Evolutionary conservation across 257 asterid species (phyloP).

Genomic region (Osmanthus fragrans): DNA sequence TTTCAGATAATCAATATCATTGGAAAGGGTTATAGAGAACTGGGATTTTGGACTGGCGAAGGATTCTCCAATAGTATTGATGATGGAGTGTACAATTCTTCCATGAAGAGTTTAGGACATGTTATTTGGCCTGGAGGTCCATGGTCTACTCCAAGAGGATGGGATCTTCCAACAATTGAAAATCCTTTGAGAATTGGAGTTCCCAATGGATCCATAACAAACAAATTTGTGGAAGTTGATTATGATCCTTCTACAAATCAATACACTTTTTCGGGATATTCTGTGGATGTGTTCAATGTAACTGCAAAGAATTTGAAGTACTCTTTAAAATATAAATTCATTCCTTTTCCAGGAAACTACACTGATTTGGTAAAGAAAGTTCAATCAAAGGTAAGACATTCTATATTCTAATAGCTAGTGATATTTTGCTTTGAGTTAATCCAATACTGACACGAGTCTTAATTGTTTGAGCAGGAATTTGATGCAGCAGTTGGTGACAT

Average conservation of each 20-base stretch:
- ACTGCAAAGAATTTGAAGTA: slow-evolving; percentile 19
- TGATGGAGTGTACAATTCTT: not conserved
- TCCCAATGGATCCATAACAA: slow-evolving; percentile 23
- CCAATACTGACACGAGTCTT: too few relatives aligned
- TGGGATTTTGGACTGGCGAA: slow-evolving; percentile 35
- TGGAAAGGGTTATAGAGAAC: slow-evolving; percentile 33
- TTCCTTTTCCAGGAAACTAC: slow-evolving; percentile 25
- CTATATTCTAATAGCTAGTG: too few relatives aligned
- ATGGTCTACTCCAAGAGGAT: slow-evolving; percentile 32
- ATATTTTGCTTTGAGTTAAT: too few relatives aligned
- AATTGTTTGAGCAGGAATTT: slow-evolving; percentile 24
- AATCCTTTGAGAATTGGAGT: slow-evolving; percentile 39
- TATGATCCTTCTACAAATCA: slow-evolving; percentile 8
- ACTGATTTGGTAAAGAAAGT: slow-evolving; percentile 35
- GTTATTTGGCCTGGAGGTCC: slow-evolving; percentile 44
- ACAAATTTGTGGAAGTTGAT: slow-evolving; percentile 34
- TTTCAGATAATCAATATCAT: slow-evolving; percentile 37
- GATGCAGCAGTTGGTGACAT: slow-evolving; percentile 54
- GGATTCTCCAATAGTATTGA: slow-evolving; percentile 30
- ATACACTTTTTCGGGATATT: slow-evolving; percentile 29
- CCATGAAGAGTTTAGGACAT: slow-evolving; percentile 31
- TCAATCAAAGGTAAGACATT: slow-evolving; percentile 26
- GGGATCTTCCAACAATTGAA: slow-evolving; percentile 34
- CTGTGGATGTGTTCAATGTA: slow-evolving; percentile 32
- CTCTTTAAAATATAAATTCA: slow-evolving; percentile 14